These are phyloP conservation scores for Aspergillus brasiliensis DNA, from an alignment of 2,329 filamentous ascomycete species.

Conservation along the genomic window DNA sequence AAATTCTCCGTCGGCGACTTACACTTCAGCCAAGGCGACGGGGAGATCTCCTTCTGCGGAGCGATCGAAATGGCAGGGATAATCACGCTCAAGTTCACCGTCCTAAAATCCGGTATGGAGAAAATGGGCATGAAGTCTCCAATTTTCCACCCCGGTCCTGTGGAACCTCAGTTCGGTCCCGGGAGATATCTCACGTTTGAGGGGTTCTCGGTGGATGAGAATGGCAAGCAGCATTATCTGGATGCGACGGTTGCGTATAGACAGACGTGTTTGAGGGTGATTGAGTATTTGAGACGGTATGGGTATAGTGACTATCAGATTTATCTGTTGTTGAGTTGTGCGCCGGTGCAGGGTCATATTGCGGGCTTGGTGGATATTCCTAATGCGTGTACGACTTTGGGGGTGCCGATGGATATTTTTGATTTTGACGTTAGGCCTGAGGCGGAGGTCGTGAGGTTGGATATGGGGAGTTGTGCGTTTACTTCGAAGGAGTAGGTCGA, in stretches of 20 bases:
- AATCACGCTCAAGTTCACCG: conserved; percentile 86
- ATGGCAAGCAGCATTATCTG: conserved; percentile 86
- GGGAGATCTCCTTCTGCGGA: conserved; percentile 85
- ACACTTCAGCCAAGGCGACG: conserved; percentile 85
- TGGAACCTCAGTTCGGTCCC: conserved; percentile 84
- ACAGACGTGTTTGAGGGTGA: conserved; percentile 74
- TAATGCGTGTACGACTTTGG: conserved; percentile 86
- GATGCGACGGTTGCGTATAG: conserved; percentile 85
- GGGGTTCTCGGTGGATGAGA: conserved; percentile 85
- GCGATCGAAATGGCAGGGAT: conserved; percentile 94
- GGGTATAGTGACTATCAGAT: conserved; percentile 75
- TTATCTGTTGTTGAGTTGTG: conserved; percentile 82
- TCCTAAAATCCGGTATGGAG: conserved; percentile 78
- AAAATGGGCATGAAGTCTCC: conserved; percentile 77
- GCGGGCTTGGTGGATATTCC: conserved; percentile 90
- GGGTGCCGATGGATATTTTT: conserved; percentile 90
- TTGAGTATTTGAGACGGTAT: conserved; percentile 77
- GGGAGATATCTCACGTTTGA: conserved; percentile 83
- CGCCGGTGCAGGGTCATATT: conserved; percentile 83
- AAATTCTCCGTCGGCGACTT: conserved; percentile 90
- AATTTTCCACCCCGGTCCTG: conserved; percentile 82
- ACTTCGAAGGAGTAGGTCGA: conserved; percentile 36
- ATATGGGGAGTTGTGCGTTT: conserved; percentile 74
- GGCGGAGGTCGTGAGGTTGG: conserved; percentile 60
- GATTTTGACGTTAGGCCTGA: conserved; percentile 85